Base-by-base conservation (phyloP, 2,329 filamentous ascomycete genomes). In the Aplosporella prunicola region DNA sequence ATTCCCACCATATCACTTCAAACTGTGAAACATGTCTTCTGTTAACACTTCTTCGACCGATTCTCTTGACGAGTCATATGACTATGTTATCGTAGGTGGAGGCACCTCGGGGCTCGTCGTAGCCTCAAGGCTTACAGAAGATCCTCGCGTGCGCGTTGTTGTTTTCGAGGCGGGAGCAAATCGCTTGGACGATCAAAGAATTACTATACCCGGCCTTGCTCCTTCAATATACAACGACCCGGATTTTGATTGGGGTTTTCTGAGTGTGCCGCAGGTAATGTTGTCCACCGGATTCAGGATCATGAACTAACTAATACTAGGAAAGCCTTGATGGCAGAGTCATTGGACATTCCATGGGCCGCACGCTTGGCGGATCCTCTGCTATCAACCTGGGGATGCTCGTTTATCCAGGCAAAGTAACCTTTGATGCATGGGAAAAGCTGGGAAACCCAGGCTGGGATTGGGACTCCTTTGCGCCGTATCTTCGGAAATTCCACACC, bases 211-310 rank as follows among this genome's bases (percentile, higher is more conserved):
- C 5, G 41, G 24, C 10, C 20, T 33, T n/a, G 32, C 39, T 28
- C 13, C 20, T 5, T 13, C 20, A 11, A 32, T 27, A 20, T 29
- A 32, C 9, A 35, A 35, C 2, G 48, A 58, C 40, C 46, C 48
- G 2, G 52, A 59, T 8, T 61, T 56, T 35, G 58, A 61, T 41
- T 60, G 56, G 57, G 40, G 49, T 11, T 54, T 54, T 22, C 40
- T 52, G 31, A 58, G 52, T 17, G 46, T 42, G 8, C 47, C 51
- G 7, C 58, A 61, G 43, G 38, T 49, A 24, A n/a, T n/a, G n/a
- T n/a, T n/a, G n/a, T n/a, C n/a, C n/a, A n/a, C n/a, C n/a, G n/a
- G n/a, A n/a, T n/a, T n/a, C n/a, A n/a, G n/a, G n/a, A n/a, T n/a
- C n/a, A n/a, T n/a, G n/a, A n/a, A n/a, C n/a, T n/a, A n/a, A n/a